Base-by-base conservation (phyloP, 192 early-diverging fungal species). In the Coemansia sp. region DNA sequence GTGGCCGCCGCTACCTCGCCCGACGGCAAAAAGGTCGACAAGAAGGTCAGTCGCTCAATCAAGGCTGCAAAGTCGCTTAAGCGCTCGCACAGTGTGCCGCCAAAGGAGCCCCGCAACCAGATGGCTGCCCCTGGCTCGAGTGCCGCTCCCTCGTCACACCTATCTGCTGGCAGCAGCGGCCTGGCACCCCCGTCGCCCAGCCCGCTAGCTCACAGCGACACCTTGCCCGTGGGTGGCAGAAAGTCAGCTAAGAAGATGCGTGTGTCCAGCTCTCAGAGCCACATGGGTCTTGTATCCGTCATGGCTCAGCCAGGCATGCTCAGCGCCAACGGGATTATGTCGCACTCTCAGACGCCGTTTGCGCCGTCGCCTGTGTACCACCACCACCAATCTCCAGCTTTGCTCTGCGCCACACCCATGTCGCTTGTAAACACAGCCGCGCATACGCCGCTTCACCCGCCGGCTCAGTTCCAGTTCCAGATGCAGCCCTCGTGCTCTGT, bases 11-110 rank as follows among this genome's bases (percentile, higher is more conserved):
- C 34, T 13, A 20, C 38, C n/a, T 31, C 51, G 22, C 38, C 65
- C 19, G 64, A 64, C 3, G 41, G 70, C 34, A 75, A 72, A 42
- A 77, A 72, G 73, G 65, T 63, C 11, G 76, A 83, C 60, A 78
- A 78, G 73, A 78, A 72, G 70, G 59, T 62, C 15, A 56, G 64
- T 36, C 81, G 76, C 56, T 61, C 73, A 27, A 62, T 75, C 58
- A 76, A 76, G 70, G 70, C 73, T 13, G 70, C 63, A 60, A 83
- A 78, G 70, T 78, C 76, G 24, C 72, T 83, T 50, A 83, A 83
- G 81, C 81, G 81, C 77, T 83, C 81, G 55, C 73, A 76, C 64
- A 83, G 81, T 68, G 64, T 83, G 64, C 81, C 81, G 40, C 81
- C 81, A 40, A 83, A 78, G 62, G 77, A 83, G 50, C 66, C 15